Base-by-base conservation (phyloP, 805 yeast genomes). In the Suhomyces kilbournensis region DNA sequence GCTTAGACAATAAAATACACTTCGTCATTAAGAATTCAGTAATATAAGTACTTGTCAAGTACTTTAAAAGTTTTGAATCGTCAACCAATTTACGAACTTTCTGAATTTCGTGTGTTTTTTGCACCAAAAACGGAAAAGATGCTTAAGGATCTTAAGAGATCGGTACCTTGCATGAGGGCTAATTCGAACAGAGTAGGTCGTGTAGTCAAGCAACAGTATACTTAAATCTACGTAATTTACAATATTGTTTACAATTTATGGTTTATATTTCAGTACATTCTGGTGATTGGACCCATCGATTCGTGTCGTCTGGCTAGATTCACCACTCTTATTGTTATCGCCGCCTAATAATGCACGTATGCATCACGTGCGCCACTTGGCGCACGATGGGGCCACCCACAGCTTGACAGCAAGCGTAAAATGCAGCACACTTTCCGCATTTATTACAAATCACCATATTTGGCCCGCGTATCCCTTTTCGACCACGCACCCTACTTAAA, bases 371-470 rank as follows among this genome's bases (percentile, higher is more conserved):
- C 23, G 42, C 20, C 12, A 12, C 4, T 1, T 17, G 17, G 42
- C 30, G 45, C 45, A 42, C 17, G 40, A 26, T 40, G 32, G 28
- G 15, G 34, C 45, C 30, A 15, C 15, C 20, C 9, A 12, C 23
- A 9, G 20, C 30, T 32, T 32, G 35, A n/a, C 17, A n/a, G 17
- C 35, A 14, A 32, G 48, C 45, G 52, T 50, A 50, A 50, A 8
- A 20, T 7, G 4, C 28, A 17, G 35, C 25, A 44, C 49, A 46
- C 53, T 49, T 51, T 51, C 53, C 53, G 34, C 49, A 40, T 52
- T 48, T 44, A 52, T 46, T 43, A 39, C 47, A 45, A 48, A 52
- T 52, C 52, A 44, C 54, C 54, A 35, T 45, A 44, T 52, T 48
- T 17, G 54, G 54, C 48, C 35, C 51, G 49, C 51, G 30, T 20